These are phyloP conservation scores for Fusarium sp. DNA, from an alignment of 2,329 filamentous ascomycete species.

Conservation along the genomic window DNA sequence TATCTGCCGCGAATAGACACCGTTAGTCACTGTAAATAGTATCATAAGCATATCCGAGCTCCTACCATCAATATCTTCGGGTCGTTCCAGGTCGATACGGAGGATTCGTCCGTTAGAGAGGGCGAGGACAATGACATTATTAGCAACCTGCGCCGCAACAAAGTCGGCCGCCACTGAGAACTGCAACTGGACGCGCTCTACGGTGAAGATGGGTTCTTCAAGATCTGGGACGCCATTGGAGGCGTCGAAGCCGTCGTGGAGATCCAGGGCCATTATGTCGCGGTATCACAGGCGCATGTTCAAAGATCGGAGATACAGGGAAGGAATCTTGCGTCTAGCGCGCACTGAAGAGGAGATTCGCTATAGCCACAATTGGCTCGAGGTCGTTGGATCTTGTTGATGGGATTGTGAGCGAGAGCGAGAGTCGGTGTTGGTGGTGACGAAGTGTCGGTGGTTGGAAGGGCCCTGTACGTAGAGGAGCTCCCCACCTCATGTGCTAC, in stretches of 20 bases:
- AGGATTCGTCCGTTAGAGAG: slow-evolving; percentile 92
- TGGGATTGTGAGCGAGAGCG: background rate
- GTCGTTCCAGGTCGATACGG: slow-evolving; percentile 91
- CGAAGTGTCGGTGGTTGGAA: slow-evolving; percentile 29
- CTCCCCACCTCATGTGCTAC: slow-evolving; percentile 28
- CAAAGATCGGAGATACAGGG: slow-evolving; percentile 9
- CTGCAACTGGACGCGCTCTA: slow-evolving; percentile 91
- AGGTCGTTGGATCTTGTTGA: slow-evolving; percentile 26
- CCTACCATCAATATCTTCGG: slow-evolving; percentile 92
- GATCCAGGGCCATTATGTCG: slow-evolving; percentile 53
- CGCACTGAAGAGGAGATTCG: background rate
- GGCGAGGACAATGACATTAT: slow-evolving; percentile 94
- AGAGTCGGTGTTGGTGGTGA: slow-evolving; percentile 21
- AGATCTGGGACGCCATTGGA: slow-evolving; percentile 67
- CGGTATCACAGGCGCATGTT: slow-evolving; percentile 42
- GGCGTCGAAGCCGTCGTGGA: slow-evolving; percentile 75
- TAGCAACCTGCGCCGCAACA: slow-evolving; percentile 94
- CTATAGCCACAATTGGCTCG: background rate
- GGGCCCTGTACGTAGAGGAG: slow-evolving; percentile 17
- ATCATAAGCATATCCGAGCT: background rate
- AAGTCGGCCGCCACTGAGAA: slow-evolving; percentile 97
- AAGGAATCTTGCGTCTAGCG: slow-evolving; percentile 8
- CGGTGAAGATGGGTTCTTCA: slow-evolving; percentile 89
- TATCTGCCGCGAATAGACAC: slow-evolving; percentile 69
- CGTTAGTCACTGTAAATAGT: slow-evolving; percentile 20